These are phyloP conservation scores for Yueomyces sp. DNA, from an alignment of 1,139 yeast species.

Conservation along the genomic window DNA sequence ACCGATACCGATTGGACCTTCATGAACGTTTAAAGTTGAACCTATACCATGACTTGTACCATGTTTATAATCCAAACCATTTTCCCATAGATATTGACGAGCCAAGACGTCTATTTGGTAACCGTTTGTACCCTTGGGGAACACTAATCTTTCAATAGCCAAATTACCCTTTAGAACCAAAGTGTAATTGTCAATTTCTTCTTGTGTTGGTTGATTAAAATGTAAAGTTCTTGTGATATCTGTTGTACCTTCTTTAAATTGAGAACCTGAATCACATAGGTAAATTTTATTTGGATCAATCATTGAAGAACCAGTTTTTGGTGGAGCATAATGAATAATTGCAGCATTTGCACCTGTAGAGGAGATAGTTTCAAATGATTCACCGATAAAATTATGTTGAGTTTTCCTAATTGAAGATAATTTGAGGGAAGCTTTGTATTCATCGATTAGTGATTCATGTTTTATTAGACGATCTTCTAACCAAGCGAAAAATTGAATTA, in stretches of 20 bases:
- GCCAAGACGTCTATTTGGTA: conserved; percentile 76
- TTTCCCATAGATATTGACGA: conserved; percentile 76
- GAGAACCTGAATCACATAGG: conserved; percentile 88
- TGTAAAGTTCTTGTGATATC: conserved; percentile 92
- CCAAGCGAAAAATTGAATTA: conserved; percentile 77
- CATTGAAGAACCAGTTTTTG: conserved; percentile 42
- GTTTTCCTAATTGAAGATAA: conserved; percentile 48
- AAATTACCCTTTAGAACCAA: conserved; percentile 86
- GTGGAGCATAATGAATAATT: conserved; percentile 83
- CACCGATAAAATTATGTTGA: conserved; percentile 58
- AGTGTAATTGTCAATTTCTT: conserved; percentile 69
- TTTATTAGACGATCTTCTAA: conserved; percentile 49
- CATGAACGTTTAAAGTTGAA: conserved; percentile 84
- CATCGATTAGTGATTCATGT: conserved; percentile 55
- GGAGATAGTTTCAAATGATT: conserved; percentile 85
- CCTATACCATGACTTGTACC: conserved; percentile 99
- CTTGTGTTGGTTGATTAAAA: conserved; percentile 53
- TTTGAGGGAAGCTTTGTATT: conserved; percentile 66
- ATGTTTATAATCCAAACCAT: conserved; percentile 85
- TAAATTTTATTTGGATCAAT: conserved; percentile 72
- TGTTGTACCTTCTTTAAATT: conserved; percentile 89
- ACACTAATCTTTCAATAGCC: conserved; percentile 60
- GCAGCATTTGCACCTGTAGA: conserved; percentile 93
- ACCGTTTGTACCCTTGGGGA: conserved; percentile 86
- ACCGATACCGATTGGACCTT: conserved; percentile 92